A percentile compares a stretch with the other conserved stretches of the same genome.
phyloP scores from a whole-genome alignment of 305 asterid species.

The Petunia hybrid region DNA sequence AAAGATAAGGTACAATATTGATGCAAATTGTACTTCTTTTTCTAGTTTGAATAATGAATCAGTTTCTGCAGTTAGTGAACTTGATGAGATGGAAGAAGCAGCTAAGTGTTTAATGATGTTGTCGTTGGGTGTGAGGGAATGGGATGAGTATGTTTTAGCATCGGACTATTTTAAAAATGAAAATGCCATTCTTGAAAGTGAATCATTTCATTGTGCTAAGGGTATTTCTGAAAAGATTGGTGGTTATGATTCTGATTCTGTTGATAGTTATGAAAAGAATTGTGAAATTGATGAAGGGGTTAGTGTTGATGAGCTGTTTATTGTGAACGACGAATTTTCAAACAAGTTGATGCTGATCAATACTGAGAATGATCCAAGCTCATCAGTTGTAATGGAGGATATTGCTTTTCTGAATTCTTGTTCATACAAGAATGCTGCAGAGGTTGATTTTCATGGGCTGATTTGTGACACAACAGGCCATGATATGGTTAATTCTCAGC shows the following conservation, averaged over 20 bases:
- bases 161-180: constrained; percentile 40
- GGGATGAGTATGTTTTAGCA: constrained; percentile 35
- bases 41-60: constrained; percentile 43
- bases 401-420: constrained; percentile 32
- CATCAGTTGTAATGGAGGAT: constrained; percentile 27
- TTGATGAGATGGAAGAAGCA: constrained; percentile 56
- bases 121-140: constrained; percentile 58
- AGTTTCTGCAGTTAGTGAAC: constrained; percentile 41
- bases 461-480: constrained; percentile 19
- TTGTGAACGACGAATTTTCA: constrained; percentile 37
- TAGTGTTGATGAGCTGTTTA: constrained; percentile 25
- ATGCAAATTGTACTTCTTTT: constrained; percentile 39
- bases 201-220: constrained; percentile 40
- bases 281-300: constrained; percentile 38
- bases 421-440: constrained; percentile 32
- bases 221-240: constrained; percentile 9
- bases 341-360: constrained; percentile 33
- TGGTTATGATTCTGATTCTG: constrained; percentile 27
- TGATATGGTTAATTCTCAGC: constrained; percentile 31
- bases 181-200: constrained; percentile 46
- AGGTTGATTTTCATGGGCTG: constrained; percentile 26
- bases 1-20: constrained; percentile 53
- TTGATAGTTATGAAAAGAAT: constrained; percentile 35
- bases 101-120: constrained; percentile 77
- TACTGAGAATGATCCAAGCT: constrained; percentile 26